Evolutionary conservation across 192 early-diverging fungal species (phyloP).

Genomic region (Coemansia sp.): DNA sequence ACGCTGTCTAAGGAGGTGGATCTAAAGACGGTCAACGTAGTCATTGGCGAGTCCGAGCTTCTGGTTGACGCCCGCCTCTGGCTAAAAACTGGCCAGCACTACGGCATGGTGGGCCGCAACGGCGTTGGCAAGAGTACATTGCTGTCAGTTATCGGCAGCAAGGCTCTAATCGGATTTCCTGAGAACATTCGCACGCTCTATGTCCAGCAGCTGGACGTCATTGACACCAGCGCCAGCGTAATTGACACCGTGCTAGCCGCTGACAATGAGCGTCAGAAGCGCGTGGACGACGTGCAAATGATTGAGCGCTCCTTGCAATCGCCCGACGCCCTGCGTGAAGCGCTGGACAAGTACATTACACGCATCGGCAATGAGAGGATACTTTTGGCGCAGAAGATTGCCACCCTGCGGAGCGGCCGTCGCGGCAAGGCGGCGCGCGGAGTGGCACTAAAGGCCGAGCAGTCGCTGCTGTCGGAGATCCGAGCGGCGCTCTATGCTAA

Average conservation of each 20-base stretch:
- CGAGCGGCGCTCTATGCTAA: conserved; percentile 26
- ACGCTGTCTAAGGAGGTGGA: conserved; percentile 81
- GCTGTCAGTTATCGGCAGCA: conserved; percentile 89
- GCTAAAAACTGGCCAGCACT: conserved; percentile 74
- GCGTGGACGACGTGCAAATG: conserved; percentile 50
- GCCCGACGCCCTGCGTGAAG: conserved; percentile 28
- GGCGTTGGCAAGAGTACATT: conserved; percentile 95
- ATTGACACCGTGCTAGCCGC: conserved; percentile 67
- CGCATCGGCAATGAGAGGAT: conserved; percentile 50
- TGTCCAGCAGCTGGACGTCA: conserved; percentile 77
- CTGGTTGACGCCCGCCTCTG: conserved; percentile 75
- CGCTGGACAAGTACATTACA: conserved; percentile 52
- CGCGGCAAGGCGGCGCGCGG: conserved; percentile 66
- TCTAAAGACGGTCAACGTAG: conserved; percentile 76
- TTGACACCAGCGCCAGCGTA: conserved; percentile 57
- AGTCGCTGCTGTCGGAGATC: conserved; percentile 31
- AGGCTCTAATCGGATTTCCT: conserved; percentile 78
- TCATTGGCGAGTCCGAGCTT: conserved; percentile 66
- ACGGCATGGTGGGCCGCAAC: conserved; percentile 90
- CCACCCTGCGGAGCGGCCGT: conserved; percentile 65
- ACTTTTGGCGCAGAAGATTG: conserved; percentile 57
- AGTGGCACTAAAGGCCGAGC: conserved; percentile 56
- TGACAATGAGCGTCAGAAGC: conserved; percentile 62
- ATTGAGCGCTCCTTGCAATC: conserved; percentile 51
- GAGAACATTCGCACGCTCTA: conserved; percentile 78